Evolutionary conservation across 139 green algal genomes (phyloP), one percentile per base, ranked within the genome.

Genomic region (Eudorina sp.): DNA sequence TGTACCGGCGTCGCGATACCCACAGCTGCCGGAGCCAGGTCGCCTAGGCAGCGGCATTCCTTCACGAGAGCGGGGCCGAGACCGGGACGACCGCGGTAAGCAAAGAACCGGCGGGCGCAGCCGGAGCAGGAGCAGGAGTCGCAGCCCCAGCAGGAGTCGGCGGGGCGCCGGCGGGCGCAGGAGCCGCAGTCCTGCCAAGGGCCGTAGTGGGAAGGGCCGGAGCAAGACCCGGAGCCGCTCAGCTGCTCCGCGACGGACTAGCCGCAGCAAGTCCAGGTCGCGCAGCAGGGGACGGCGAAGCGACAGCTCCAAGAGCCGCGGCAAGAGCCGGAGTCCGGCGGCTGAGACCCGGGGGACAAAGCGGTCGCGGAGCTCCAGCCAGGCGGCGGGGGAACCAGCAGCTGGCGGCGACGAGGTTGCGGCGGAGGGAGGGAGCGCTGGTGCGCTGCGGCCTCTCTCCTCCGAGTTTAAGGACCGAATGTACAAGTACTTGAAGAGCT

Each of bases 161-260:
- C n/a, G n/a, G n/a, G n/a, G n/a, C n/a, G n/a, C n/a, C n/a, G n/a
- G n/a, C n/a, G n/a, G n/a, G n/a, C n/a, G n/a, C 55, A 46, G 58
- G 14, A 85, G 79, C 64, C 62, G 38, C 18, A 78, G n/a, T 25
- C 81, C 62, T 16, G 75, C 31, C 48, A 29, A 40, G 78, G 16
- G 40, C 16, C 38, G 40, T 14, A 14, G 14, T 31, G 14, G 3
- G 25, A 46, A 27, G 55, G 29, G 55, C 29, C 55, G 55, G 55
- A 85, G 77, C 51, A 69, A 82, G 75, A 83, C 31, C 14, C 75
- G 75, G 72, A 69, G 78, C 55, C 78, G 78, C 25, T 75, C 55
- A 16, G 45, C 73, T 4, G 45, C 16, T 58, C 66, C 25, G 0
- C 53, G 53, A 1, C 6, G 29, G 4, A 27, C 14, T 3, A 76